A percentile compares a stretch with the other conserved stretches of the same genome.
Conservation (phyloP, 2,329 filamentous ascomycete genomes). For the Trichoderma sp. region DNA sequence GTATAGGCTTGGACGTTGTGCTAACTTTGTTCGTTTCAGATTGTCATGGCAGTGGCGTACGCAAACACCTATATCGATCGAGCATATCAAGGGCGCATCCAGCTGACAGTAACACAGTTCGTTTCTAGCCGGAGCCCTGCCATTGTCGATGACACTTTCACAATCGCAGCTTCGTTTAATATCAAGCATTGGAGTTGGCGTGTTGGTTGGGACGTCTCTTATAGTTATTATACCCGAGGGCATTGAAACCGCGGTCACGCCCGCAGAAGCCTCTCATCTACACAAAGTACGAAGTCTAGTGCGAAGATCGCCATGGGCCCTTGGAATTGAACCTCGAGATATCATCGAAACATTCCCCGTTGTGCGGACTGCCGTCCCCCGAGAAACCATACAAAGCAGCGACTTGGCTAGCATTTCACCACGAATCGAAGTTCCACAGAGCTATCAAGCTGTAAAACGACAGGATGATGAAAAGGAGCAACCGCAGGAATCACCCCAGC, state of each 20-base stretch:
- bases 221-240: constrained; percentile 98
- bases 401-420: constrained; percentile 9
- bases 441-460: neutral
- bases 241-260: constrained; percentile 81
- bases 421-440: constrained; percentile 17
- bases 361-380: constrained; percentile 25
- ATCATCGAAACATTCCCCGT: constrained; percentile 35
- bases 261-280: constrained; percentile 47
- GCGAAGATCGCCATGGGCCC: constrained; percentile 40
- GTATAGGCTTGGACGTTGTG: neutral
- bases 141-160: constrained; percentile 85
- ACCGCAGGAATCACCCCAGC: constrained; percentile 23
- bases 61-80: constrained; percentile 34
- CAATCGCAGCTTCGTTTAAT: constrained; percentile 85
- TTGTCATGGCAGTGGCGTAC: constrained; percentile 64
- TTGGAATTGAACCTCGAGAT: constrained; percentile 35
- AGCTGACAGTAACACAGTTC: constrained; percentile 61
- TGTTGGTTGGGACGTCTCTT: constrained; percentile 90
- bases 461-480: constrained; percentile 22
- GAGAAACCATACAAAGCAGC: neutral
- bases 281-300: constrained; percentile 43
- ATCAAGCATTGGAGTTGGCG: constrained; percentile 89
- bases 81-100: neutral
- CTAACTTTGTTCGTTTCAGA: constrained; percentile 39
- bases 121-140: constrained; percentile 88